Evolutionary conservation across 495 filamentous ascomycete species (phyloP).

Genomic region (Zalerion maritima): DNA sequence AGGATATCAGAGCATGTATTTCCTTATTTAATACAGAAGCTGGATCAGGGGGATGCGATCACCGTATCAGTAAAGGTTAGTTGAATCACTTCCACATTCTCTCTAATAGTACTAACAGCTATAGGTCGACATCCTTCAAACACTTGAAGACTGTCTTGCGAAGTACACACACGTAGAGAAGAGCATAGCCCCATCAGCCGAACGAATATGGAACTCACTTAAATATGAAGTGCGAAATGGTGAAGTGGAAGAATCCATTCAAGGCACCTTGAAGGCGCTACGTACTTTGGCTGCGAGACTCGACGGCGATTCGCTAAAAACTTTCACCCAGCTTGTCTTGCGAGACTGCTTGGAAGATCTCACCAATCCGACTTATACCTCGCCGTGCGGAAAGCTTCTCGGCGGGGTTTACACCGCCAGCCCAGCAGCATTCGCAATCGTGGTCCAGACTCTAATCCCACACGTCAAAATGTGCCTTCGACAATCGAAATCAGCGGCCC

Average conservation of each 20-base stretch:
- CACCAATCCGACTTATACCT: constrained; percentile 27
- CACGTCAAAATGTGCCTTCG: constrained; percentile 23
- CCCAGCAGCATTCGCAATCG: constrained; percentile 16
- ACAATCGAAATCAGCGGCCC: constrained; percentile 23
- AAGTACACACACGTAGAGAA: constrained; percentile 23
- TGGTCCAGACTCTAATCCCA: constrained; percentile 19
- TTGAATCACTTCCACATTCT: neutral
- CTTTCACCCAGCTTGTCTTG: constrained; percentile 23
- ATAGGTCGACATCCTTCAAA: constrained; percentile 34
- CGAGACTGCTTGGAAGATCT: constrained; percentile 30
- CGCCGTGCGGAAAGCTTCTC: constrained; percentile 30
- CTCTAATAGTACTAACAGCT: constrained; percentile 4
- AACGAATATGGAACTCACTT: constrained; percentile 36
- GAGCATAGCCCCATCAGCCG: constrained; percentile 24
- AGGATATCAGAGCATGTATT: constrained; percentile 24
- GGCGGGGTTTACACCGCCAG: constrained; percentile 24
- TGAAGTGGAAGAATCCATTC: constrained; percentile 33
- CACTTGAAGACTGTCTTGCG: constrained; percentile 29
- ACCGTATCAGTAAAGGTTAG: constrained; percentile 32
- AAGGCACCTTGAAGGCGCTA: constrained; percentile 31
- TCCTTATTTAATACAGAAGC: constrained; percentile 29
- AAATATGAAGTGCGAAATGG: constrained; percentile 46
- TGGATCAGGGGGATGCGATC: constrained; percentile 34
- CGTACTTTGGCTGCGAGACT: constrained; percentile 24
- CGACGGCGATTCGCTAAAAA: constrained; percentile 16